Evolutionary conservation across 2,329 filamentous ascomycete genomes (phyloP).

Genomic region (Ilyonectria sp.): DNA sequence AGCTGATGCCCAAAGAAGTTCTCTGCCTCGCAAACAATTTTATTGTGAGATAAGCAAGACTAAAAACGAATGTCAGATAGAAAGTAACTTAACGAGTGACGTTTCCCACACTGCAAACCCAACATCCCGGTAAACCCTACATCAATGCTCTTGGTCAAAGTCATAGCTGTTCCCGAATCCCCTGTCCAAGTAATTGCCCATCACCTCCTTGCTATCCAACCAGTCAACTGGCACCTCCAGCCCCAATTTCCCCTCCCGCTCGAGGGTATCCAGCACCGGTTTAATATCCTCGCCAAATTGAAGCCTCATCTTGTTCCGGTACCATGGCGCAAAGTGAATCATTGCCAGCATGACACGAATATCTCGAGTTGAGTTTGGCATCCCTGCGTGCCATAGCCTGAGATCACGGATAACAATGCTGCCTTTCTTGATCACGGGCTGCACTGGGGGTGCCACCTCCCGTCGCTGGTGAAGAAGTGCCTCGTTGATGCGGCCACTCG

Average conservation of each 20-base stretch:
- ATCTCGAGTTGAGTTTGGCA: constrained; percentile 68
- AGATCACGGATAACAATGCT: constrained; percentile 72
- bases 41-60: not conserved
- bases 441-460: constrained; percentile 59
- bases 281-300: constrained; percentile 67
- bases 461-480: constrained; percentile 57
- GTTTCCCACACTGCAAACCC: not conserved
- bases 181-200: constrained; percentile 66
- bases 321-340: constrained; percentile 73
- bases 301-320: constrained; percentile 70
- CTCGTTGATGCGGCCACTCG: constrained; percentile 65
- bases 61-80: not conserved
- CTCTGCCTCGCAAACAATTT: not conserved
- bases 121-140: constrained; percentile 3
- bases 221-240: constrained; percentile 68
- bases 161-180: constrained; percentile 75
- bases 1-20: not conserved
- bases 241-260: constrained; percentile 51
- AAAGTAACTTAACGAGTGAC: not conserved
- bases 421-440: constrained; percentile 68
- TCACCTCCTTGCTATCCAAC: constrained; percentile 58
- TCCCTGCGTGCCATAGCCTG: constrained; percentile 75
- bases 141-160: constrained; percentile 64
- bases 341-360: constrained; percentile 72
- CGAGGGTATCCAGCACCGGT: constrained; percentile 61